Percentiles rank a stretch among this genome's conserved stretches.
Evolutionary conservation across 441 rosid genomes (phyloP).

Genomic region (Croton setiger): DNA sequence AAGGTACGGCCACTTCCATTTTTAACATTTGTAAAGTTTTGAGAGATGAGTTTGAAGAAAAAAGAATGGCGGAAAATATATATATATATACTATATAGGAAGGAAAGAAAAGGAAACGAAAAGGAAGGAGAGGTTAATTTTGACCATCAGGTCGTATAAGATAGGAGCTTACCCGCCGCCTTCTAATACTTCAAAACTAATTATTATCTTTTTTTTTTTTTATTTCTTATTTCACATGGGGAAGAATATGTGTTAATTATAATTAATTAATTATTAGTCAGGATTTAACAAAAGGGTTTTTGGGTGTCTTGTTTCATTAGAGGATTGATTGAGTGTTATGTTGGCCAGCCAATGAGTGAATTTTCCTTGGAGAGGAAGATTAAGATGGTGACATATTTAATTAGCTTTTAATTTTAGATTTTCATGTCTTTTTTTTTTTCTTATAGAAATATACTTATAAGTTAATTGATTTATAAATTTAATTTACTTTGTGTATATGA

Average conservation of each 20-base stretch:
- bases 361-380: neutral
- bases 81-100: too few species aligned
- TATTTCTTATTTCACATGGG: slow-evolving; percentile 10
- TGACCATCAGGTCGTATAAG: slow-evolving; percentile 17
- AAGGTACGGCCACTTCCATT: slow-evolving; percentile 46
- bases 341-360: neutral
- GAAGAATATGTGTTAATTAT: too few species aligned
- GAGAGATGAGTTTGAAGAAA: neutral
- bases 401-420: neutral
- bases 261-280: too few species aligned
- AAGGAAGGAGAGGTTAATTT: neutral
- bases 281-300: neutral
- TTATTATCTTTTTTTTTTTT: neutral
- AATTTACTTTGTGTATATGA: too few species aligned
- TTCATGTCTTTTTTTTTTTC: neutral
- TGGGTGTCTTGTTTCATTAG: neutral
- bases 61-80: neutral
- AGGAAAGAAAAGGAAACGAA: neutral
- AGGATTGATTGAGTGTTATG: neutral
- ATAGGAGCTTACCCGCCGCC: slow-evolving; percentile 15
- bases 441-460: too few species aligned
- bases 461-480: neutral
- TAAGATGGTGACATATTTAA: slow-evolving; percentile 3
- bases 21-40: neutral
- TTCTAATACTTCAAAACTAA: neutral